Evolutionary conservation across 2,329 filamentous ascomycete genomes (phyloP).

Genomic region (Trichophyton rubrum): DNA sequence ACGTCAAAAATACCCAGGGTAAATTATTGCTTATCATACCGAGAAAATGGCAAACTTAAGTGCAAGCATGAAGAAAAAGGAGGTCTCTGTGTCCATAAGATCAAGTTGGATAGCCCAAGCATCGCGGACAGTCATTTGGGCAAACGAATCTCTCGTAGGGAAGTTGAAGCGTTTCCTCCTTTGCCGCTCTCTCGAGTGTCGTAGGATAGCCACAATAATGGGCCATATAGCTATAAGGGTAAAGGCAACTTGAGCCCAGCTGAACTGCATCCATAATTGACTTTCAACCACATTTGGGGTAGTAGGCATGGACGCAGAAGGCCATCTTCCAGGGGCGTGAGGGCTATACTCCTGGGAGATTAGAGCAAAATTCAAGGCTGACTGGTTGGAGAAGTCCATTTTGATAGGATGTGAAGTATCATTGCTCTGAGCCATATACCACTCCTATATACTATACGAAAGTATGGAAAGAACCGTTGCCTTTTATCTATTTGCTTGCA

Average conservation of each 20-base stretch:
- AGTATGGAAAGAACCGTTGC: background rate
- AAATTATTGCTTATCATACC: slow-evolving; percentile 20
- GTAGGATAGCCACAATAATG: background rate
- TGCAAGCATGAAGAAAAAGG: slow-evolving; percentile 37
- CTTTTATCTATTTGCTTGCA: background rate
- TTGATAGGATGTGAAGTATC: background rate
- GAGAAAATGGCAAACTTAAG: slow-evolving; percentile 48
- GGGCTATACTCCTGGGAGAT: background rate
- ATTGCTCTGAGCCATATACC: background rate
- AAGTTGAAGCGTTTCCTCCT: slow-evolving; percentile 31
- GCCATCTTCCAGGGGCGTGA: background rate
- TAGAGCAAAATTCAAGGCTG: background rate
- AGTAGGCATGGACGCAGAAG: background rate
- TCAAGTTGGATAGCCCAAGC: slow-evolving; percentile 39
- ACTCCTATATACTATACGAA: background rate
- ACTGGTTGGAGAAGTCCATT: background rate
- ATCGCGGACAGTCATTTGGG: slow-evolving; percentile 41
- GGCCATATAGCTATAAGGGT: background rate
- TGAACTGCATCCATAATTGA: background rate
- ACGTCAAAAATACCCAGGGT: background rate
- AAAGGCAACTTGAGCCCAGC: background rate
- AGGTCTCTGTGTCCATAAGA: slow-evolving; percentile 42
- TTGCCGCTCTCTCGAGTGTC: background rate
- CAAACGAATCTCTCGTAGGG: slow-evolving; percentile 32
- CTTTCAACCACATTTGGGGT: background rate